Conservation (phyloP, 371 early-diverging fungal genomes). For the Mortierella sp. region DNA sequence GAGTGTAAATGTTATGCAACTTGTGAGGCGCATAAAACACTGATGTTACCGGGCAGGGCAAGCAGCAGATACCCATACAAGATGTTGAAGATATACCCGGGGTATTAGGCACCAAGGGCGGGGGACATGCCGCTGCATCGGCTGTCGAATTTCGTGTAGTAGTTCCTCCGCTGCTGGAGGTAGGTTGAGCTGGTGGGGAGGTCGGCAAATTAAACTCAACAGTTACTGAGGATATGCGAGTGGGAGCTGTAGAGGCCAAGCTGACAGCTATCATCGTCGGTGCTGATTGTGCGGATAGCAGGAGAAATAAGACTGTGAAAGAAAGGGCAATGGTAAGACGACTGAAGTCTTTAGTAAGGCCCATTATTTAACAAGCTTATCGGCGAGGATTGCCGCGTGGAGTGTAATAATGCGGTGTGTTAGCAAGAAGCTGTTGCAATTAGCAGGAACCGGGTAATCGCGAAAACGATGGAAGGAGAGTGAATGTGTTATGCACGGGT, state of each 20-base stretch:
- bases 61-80: constrained; percentile 32
- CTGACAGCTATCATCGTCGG: not conserved
- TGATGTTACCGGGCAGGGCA: constrained; percentile 40
- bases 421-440: too few relatives aligned
- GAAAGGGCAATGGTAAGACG: too few relatives aligned
- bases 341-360: too few relatives aligned
- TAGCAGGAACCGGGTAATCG: too few relatives aligned
- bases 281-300: not conserved
- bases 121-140: constrained; percentile 24
- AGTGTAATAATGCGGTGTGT: too few relatives aligned
- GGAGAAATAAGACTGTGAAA: too few relatives aligned
- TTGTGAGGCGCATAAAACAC: constrained; percentile 41
- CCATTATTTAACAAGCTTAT: too few relatives aligned
- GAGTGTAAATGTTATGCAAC: constrained; percentile 22
- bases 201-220: not conserved
- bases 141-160: constrained; percentile 1
- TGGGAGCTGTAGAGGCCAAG: too few relatives aligned
- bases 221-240: too few relatives aligned
- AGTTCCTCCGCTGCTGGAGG: not conserved
- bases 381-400: too few relatives aligned
- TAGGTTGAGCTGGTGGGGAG: not conserved
- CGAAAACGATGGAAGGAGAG: too few relatives aligned
- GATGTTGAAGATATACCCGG: constrained; percentile 2
- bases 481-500: too few relatives aligned
- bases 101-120: constrained; percentile 27